phyloP scores from a whole-genome alignment of 116 monocot genomes.

The Trichopus zeylanicus region DNA sequence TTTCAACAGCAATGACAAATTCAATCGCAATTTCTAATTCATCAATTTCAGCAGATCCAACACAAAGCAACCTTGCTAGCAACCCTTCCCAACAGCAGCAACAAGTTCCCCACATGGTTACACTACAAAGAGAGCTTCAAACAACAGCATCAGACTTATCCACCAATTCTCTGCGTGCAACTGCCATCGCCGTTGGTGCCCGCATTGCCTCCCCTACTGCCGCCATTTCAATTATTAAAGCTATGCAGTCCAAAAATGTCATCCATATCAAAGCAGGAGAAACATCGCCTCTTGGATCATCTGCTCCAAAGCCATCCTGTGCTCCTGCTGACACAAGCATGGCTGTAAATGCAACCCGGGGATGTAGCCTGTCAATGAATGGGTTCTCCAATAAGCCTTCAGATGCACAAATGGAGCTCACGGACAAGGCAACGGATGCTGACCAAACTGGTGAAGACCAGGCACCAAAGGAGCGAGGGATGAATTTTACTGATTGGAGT shows the following conservation, averaged over 20 bases:
- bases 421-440: background rate
- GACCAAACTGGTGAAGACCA: background rate
- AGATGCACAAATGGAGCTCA: background rate
- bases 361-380: too few species aligned
- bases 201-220: slow-evolving; percentile 15
- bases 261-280: slow-evolving; percentile 6
- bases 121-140: background rate
- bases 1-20: background rate
- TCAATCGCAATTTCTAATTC: background rate
- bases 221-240: slow-evolving; percentile 13
- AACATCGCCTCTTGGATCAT: background rate
- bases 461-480: background rate
- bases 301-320: background rate
- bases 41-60: background rate
- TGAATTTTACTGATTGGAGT: background rate
- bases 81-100: background rate
- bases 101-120: background rate
- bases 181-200: slow-evolving; percentile 15
- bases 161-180: slow-evolving; percentile 4
- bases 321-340: background rate
- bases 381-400: too few species aligned
- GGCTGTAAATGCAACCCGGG: background rate
- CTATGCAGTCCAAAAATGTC: slow-evolving; percentile 5
- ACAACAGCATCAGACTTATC: background rate
- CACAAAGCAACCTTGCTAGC: background rate